Evolutionary conservation across 768 basidiomycete genomes (phyloP).

Genomic region (Fistulinella prunicolor): DNA sequence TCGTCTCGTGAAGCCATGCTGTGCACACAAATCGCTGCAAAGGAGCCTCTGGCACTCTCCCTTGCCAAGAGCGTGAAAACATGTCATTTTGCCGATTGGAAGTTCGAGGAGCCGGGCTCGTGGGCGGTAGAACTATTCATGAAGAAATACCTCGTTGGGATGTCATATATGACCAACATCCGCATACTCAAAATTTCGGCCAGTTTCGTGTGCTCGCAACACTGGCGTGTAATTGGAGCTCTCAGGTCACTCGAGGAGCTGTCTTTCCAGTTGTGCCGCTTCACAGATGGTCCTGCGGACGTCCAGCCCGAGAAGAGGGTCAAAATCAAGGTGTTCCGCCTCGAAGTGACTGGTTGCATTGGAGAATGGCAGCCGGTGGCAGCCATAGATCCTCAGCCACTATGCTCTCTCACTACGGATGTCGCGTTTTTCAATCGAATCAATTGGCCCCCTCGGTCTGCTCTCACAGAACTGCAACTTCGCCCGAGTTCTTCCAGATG

Average conservation of each 20-base stretch:
- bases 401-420: slow-evolving; percentile 2
- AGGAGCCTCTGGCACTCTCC: slow-evolving; percentile 26
- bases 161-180: slow-evolving; percentile 20
- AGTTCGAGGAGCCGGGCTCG: background rate
- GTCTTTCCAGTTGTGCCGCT: slow-evolving; percentile 1
- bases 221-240: slow-evolving; percentile 16
- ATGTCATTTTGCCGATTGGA: slow-evolving; percentile 12
- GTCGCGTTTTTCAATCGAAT: background rate
- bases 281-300: slow-evolving; percentile 1
- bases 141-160: background rate
- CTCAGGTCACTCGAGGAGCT: slow-evolving; percentile 17
- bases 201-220: slow-evolving; percentile 7
- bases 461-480: slow-evolving; percentile 5
- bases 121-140: slow-evolving; percentile 4
- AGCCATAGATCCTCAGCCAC: background rate
- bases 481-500: no score
- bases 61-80: slow-evolving; percentile 31
- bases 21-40: slow-evolving; percentile 28
- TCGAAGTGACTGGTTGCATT: background rate
- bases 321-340: slow-evolving; percentile 7
- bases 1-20: slow-evolving; percentile 9
- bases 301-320: background rate
- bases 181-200: slow-evolving; percentile 7
- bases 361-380: background rate
- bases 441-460: background rate